Evolutionary conservation across 495 filamentous ascomycete genomes (phyloP).

Genomic region (Penicilliopsis zonata): DNA sequence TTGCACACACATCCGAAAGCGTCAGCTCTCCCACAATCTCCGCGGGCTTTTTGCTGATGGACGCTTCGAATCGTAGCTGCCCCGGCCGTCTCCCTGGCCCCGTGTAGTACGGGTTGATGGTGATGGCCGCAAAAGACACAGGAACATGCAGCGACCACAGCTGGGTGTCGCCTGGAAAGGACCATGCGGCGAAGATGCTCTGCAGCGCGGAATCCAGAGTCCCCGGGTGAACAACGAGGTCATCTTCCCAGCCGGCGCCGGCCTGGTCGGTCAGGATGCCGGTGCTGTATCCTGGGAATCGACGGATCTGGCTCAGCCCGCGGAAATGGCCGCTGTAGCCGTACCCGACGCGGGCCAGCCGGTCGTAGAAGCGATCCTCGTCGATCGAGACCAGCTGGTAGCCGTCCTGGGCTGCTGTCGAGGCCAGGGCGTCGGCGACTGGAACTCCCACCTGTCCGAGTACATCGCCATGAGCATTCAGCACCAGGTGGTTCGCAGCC

Average conservation of each 20-base stretch:
- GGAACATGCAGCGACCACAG: conserved; percentile 3
- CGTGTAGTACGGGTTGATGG: conserved; percentile 1
- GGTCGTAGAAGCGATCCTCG: neutral
- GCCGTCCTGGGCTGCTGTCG: neutral
- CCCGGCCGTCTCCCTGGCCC: neutral
- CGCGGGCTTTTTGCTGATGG: neutral
- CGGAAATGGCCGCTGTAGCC: neutral
- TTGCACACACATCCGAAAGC: neutral
- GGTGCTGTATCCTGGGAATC: conserved; percentile 1
- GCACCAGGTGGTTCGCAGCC: neutral
- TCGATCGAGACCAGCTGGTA: neutral
- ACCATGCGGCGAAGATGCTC: conserved; percentile 1
- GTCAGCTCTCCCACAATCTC: neutral
- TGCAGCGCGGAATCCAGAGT: conserved; percentile 2
- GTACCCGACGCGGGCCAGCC: neutral
- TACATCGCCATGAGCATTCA: neutral
- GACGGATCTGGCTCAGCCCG: neutral
- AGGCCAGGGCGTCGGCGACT: neutral
- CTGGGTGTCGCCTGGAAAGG: conserved; percentile 3
- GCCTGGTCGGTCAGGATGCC: neutral
- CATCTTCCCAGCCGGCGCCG: neutral
- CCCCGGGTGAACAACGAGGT: conserved; percentile 2
- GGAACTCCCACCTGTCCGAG: neutral
- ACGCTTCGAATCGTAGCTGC: neutral
- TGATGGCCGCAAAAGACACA: neutral